Conservation (phyloP, 192 early-diverging fungal genomes). For the Cladochytrium replicatum region DNA sequence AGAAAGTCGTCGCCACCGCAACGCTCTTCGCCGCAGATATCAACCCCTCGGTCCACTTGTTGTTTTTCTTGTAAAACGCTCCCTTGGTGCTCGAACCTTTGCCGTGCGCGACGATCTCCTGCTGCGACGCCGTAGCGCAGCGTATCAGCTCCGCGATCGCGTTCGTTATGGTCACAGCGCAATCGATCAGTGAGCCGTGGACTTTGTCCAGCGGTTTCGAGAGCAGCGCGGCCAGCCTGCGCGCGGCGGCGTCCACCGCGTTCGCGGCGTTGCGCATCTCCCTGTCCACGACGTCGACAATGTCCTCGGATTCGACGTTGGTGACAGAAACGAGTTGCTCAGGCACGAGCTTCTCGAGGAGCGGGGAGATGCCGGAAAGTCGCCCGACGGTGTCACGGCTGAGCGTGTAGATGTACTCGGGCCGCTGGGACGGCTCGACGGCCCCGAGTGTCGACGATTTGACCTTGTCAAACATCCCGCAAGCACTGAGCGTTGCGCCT, state of each 20-base stretch:
- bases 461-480: constrained; percentile 78
- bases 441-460: constrained; percentile 44
- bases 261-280: constrained; percentile 87
- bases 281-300: constrained; percentile 84
- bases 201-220: constrained; percentile 76
- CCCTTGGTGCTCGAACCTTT: constrained; percentile 65
- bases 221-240: constrained; percentile 69
- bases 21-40: constrained; percentile 95
- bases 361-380: constrained; percentile 57
- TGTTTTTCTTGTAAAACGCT: constrained; percentile 99
- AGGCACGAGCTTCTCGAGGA: constrained; percentile 68
- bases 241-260: constrained; percentile 85
- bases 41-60: constrained; percentile 98
- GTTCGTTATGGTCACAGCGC: constrained; percentile 86
- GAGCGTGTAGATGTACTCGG: constrained; percentile 64
- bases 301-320: constrained; percentile 53
- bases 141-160: constrained; percentile 90
- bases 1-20: constrained; percentile 78
- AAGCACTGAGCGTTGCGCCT: constrained; percentile 51
- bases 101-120: constrained; percentile 94
- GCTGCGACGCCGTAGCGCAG: constrained; percentile 88
- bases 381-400: constrained; percentile 68
- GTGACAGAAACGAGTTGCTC: constrained; percentile 47
- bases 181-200: constrained; percentile 79
- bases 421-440: constrained; percentile 44